Evolutionary conservation across 1,139 yeast species (phyloP), one percentile per base, ranked within the genome.

Genomic region (Kodamaea suecica): DNA sequence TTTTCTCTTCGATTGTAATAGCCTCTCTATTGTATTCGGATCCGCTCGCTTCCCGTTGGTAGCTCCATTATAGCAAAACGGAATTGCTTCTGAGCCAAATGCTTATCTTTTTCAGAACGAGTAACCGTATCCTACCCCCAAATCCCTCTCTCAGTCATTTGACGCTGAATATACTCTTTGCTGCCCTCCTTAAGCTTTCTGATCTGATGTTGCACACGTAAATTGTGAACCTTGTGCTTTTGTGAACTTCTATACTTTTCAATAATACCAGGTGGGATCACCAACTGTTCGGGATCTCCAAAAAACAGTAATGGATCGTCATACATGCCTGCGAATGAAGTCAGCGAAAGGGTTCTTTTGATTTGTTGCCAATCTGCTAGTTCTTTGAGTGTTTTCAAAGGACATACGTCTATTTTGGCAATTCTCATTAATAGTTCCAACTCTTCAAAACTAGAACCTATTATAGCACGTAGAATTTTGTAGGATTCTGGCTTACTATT

Each of bases 401-500:
- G n/a, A 30, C 35, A 41, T 42, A 41, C 30, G 4, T 28, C 20
- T 10, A 33, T 36, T 6, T 34, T 34, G 6, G 33, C 19, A 20
- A 24, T 25, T 14, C 15, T 12, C 5, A 32, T 27, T 9, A 31
- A 15, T n/a, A 27, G 25, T 30, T 35, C 41, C 14, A 35, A 30
- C 17, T 38, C 35, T 16, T 28, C 37, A 30, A 35, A 35, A n/a
- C 30, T 21, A 16, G 26, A 17, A 3, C 38, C 38, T 4, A 57
- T 47, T 2, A 61, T 38, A 30, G 61, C 40, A 26, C 58, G 44
- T 30, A 61, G 32, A 5, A 61, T 62, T 31, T 55, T 53, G 42
- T 57, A 59, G 38, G 53, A 48, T 34, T 64, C 69, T 2, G 62
- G 51, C 5, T 48, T 36, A n/a, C 40, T 31, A 3, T 13, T 36